A percentile compares a stretch with the other conserved stretches of the same genome.
phyloP scores from a whole-genome alignment of 106 monocot species.

The Amphibolis antarctica region DNA sequence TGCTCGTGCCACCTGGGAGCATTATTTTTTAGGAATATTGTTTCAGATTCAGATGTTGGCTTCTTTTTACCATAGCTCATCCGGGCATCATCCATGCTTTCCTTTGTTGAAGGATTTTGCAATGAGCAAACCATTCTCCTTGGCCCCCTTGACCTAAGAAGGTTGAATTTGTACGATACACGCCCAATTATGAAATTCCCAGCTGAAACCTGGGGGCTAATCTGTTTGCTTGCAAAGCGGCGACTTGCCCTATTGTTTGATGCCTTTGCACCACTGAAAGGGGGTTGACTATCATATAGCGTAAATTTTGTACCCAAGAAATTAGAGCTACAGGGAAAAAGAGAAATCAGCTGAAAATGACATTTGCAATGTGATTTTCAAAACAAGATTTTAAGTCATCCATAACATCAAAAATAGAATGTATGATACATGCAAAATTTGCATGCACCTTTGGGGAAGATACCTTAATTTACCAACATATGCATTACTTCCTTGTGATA shows the following conservation, averaged over 20 bases:
- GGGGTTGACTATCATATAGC: slow-evolving; percentile 57
- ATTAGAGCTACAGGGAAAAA: slow-evolving; percentile 51
- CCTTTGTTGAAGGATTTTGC: slow-evolving; percentile 8
- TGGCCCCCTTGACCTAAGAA: slow-evolving; percentile 53
- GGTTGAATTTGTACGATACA: slow-evolving; percentile 58
- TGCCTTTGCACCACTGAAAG: slow-evolving; percentile 48
- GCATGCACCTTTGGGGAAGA: too few species aligned
- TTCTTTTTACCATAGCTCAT: neutral
- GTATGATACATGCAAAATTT: too few species aligned
- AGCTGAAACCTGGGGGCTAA: slow-evolving; percentile 51
- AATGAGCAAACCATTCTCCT: slow-evolving; percentile 53
- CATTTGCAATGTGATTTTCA: too few species aligned
- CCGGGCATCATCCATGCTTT: neutral
- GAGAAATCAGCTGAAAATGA: too few species aligned
- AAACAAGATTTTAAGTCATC: too few species aligned
- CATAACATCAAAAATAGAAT: too few species aligned
- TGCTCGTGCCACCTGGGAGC: too few species aligned
- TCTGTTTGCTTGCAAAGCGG: slow-evolving; percentile 46
- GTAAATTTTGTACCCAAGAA: slow-evolving; percentile 74
- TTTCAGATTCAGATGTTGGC: neutral
- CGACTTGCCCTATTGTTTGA: slow-evolving; percentile 29
- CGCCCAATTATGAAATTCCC: slow-evolving; percentile 51
- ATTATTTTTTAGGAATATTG: slow-evolving; percentile 47
- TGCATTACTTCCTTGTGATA: slow-evolving; percentile 51
- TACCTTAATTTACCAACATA: slow-evolving; percentile 74